phyloP scores from a whole-genome alignment of 768 basidiomycete species.

The Leccinum broughii region DNA sequence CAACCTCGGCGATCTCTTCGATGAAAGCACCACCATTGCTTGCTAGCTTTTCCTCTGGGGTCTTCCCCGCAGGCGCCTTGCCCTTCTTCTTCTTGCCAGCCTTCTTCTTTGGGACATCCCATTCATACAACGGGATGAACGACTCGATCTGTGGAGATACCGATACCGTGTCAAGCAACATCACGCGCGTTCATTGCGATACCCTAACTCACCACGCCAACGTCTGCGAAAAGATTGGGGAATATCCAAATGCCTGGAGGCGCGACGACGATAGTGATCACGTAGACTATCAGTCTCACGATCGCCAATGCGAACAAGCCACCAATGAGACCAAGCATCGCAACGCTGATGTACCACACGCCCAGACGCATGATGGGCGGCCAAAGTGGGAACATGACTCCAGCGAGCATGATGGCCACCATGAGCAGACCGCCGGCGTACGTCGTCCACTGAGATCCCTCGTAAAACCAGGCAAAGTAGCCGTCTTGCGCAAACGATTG shows the following conservation, averaged over 20 bases:
- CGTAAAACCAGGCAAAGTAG: slow-evolving; percentile 97
- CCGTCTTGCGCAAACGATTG: slow-evolving; percentile 76
- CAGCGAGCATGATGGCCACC: slow-evolving; percentile 92
- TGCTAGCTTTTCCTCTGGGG: slow-evolving; percentile 42
- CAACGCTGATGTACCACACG: slow-evolving; percentile 93
- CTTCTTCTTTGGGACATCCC: slow-evolving; percentile 83
- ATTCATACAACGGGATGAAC: slow-evolving; percentile 96
- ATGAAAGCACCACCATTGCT: slow-evolving; percentile 41
- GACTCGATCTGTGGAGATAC: slow-evolving; percentile 76
- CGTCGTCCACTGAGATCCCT: slow-evolving; percentile 90
- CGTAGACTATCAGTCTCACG: slow-evolving; percentile 89
- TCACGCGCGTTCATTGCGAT: background rate
- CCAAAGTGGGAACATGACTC: slow-evolving; percentile 99
- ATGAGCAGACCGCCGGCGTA: slow-evolving; percentile 88
- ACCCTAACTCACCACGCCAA: slow-evolving; percentile 83
- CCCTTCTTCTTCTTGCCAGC: slow-evolving; percentile 64
- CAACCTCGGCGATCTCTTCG: slow-evolving; percentile 37
- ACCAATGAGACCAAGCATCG: slow-evolving; percentile 82
- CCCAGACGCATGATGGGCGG: slow-evolving; percentile 89
- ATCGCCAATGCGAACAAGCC: slow-evolving; percentile 91
- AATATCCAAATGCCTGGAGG: slow-evolving; percentile 98
- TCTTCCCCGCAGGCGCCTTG: slow-evolving; percentile 33
- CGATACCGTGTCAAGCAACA: background rate
- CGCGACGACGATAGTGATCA: slow-evolving; percentile 83
- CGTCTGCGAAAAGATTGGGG: slow-evolving; percentile 96